Evolutionary conservation across 2,329 filamentous ascomycete genomes (phyloP), one percentile per base, ranked within the genome.

Genomic region (Chaetomiaceae sp.): DNA sequence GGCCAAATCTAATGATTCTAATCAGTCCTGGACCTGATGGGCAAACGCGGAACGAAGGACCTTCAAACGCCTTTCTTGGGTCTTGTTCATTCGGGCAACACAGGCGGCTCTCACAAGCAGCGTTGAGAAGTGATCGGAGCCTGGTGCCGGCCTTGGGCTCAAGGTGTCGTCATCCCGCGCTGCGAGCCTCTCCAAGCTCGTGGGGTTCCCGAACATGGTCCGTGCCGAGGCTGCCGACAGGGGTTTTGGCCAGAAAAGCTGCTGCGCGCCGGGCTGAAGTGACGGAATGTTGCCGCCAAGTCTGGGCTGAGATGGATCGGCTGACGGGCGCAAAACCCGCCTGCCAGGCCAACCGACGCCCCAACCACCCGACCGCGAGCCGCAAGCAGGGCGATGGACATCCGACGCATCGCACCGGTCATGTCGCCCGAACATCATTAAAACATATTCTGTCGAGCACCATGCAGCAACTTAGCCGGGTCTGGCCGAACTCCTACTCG

Each of bases 341-440:
- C 51, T 47, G 17, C 55, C 22, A 38, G 45, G 52, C 52, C 55
- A 58, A 55, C 52, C n/a, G 29, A 17, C 23, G 22, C 33, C 42
- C 50, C 50, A 47, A 42, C 50, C 50, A 36, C 48, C 31, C 37
- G 34, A n/a, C n/a, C 56, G 33, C 47, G 53, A 51, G 56, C 43
- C 37, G 19, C 36, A 45, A 48, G 44, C 45, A 51, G 43, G 29
- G 31, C 42, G 40, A n/a, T n/a, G n/a, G n/a, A n/a, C 15, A 49
- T 37, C 38, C 45, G 25, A 29, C 38, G 20, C 47, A 23, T 8
- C 29, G 7, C 12, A 33, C 25, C 43, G 46, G 49, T 38, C 36
- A 44, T 51, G 49, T 27, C 17, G 39, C 27, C 3, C 27, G 14
- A 11, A 31, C 27, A 31, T 19, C 4, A 4, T 29, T 42, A 39